phyloP scores from a whole-genome alignment of 176 grass and related monocot genomes.

The Eremochloa ophiuroides region DNA sequence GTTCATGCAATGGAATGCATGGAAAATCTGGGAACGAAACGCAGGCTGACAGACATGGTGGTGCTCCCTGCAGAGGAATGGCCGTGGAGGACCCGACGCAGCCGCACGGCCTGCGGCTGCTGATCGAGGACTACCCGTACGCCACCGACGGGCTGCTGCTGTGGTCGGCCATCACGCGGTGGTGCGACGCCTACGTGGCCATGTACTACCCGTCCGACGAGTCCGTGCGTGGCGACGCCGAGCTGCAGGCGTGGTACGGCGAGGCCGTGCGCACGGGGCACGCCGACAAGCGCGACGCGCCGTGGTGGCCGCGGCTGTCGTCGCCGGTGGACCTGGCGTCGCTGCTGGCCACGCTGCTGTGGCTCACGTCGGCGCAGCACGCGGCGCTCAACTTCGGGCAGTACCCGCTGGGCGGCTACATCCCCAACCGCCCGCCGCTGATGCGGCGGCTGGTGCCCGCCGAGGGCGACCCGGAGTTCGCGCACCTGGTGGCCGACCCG shows the following conservation, averaged over 20 bases:
- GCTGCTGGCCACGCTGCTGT: slow-evolving; percentile 73
- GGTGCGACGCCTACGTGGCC: slow-evolving; percentile 56
- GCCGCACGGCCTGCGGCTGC: slow-evolving; percentile 66
- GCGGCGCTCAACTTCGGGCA: slow-evolving; percentile 97
- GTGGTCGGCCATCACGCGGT: slow-evolving; percentile 71
- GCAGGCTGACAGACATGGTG: not conserved
- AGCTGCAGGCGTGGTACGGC: slow-evolving; percentile 83
- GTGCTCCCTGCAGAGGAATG: slow-evolving; percentile 58
- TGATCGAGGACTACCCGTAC: slow-evolving; percentile 96
- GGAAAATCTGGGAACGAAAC: too few relatives aligned
- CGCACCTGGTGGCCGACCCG: slow-evolving; percentile 57
- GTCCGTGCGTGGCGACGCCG: slow-evolving; percentile 50
- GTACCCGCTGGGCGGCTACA: slow-evolving; percentile 91
- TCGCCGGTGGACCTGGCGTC: slow-evolving; percentile 51
- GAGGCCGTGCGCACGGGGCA: slow-evolving; percentile 81
- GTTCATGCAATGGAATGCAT: not conserved
- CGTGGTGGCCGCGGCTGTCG: slow-evolving; percentile 83
- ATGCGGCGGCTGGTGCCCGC: slow-evolving; percentile 86
- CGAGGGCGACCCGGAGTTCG: slow-evolving; percentile 79
- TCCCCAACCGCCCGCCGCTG: slow-evolving; percentile 88
- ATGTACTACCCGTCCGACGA: slow-evolving; percentile 57
- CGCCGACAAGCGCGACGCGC: slow-evolving; percentile 62
- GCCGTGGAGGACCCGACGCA: slow-evolving; percentile 74
- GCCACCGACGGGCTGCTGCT: slow-evolving; percentile 81
- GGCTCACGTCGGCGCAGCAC: slow-evolving; percentile 93